Base-by-base conservation (phyloP, 1,284 basidiomycete genomes). In the Lignosus rhinocerotis region DNA sequence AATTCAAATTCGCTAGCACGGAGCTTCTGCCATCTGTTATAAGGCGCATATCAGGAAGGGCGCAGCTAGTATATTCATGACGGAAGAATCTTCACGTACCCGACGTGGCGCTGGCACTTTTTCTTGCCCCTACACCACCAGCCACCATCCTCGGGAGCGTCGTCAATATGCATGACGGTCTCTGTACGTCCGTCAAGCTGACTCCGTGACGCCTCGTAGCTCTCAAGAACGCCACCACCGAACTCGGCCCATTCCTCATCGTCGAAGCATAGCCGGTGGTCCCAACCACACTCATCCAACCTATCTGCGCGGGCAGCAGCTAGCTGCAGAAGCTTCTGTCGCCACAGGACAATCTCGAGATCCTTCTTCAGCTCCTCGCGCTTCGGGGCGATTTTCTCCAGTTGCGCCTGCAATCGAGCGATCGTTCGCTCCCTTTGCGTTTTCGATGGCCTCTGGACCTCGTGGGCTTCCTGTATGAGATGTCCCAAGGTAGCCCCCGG, bases 41-140 rank as follows among this genome's bases (percentile, higher is more conserved):
- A 25, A 19, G 11, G 43, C 19, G 38, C 6, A 21, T 1, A 38
- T 50, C 1, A 11, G 3, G 30, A 25, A 19, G 2, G n/a, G 8
- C 14, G 6, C 31, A n/a, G 8, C 6, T 6, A 16, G 30, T 32
- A 19, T 6, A 8, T 36, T 12, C 12, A 10, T 6, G 17, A n/a
- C n/a, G 5, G n/a, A 19, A 39, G 30, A 65, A 62, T 59, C 60
- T 25, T 56, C 43, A 46, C 39, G 21, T 71, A 92, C 88, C 90
- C 91, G 50, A 78, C 77, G 73, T 94, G 92, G 31, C 92, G 82
- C 44, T 88, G 86, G 65, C 92, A 94, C 55, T 85, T 83, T 68
- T 83, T 84, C 71, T 86, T 84, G 41, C 86, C 88, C 43, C 77
- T 75, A 70, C 90, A 91, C 86, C 91, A 93, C 83, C 86, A 90